A percentile compares a stretch with the other conserved stretches of the same genome.
Conservation (phyloP, 164 flowering plant genomes). For the Vitis labrusca region DNA sequence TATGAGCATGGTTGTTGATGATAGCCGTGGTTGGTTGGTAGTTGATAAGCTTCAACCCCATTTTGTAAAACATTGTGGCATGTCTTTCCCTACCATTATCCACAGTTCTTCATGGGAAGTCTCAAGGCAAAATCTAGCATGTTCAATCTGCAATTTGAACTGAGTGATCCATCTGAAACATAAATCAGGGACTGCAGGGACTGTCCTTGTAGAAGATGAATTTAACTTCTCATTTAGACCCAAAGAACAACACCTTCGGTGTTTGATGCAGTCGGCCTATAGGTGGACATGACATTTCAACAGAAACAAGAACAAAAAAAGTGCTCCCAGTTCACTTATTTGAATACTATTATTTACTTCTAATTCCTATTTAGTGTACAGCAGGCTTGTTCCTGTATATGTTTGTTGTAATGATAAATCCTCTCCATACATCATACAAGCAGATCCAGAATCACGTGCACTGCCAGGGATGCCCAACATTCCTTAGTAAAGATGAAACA, state of each 20-base stretch:
- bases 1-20: too few species aligned
- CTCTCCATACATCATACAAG: conserved; percentile 25
- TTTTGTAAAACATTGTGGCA: too few species aligned
- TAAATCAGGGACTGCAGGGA: not conserved
- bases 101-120: too few species aligned
- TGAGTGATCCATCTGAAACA: not conserved
- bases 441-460: too few species aligned
- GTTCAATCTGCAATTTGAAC: not conserved
- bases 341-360: conserved; percentile 9
- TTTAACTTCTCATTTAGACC: not conserved
- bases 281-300: not conserved
- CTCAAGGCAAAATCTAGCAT: not conserved
- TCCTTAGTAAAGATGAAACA: too few species aligned
- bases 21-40: too few species aligned
- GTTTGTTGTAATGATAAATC: not conserved
- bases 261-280: not conserved
- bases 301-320: not conserved
- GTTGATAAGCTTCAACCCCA: too few species aligned
- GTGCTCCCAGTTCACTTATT: conserved; percentile 6
- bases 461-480: too few species aligned
- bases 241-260: conserved; percentile 16
- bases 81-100: too few species aligned
- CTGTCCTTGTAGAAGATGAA: not conserved
- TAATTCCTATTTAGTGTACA: conserved; percentile 14
- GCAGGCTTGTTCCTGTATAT: conserved; percentile 24